Conservation (phyloP, 2,329 filamentous ascomycete species). For the Xylaria polymorpha region DNA sequence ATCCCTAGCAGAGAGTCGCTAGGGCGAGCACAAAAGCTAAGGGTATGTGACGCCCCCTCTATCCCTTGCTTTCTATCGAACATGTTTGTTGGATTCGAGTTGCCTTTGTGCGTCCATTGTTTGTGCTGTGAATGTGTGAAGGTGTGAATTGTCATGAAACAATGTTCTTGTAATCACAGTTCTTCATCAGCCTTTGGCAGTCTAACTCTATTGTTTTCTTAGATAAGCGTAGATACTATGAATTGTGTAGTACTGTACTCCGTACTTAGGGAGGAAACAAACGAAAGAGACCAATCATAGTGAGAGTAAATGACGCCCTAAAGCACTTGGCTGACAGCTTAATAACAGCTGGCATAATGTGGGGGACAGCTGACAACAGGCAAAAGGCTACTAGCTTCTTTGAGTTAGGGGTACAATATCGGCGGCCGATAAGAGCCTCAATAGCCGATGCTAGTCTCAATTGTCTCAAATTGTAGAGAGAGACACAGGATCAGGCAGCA, state of each 20-base stretch:
- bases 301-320: not conserved
- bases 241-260: too few relatives aligned
- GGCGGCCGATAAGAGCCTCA: slow-evolving; percentile 16
- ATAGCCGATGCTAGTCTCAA: slow-evolving; percentile 1
- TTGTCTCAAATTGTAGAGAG: not conserved
- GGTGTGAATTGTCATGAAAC: not conserved
- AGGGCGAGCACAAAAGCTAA: not conserved
- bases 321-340: not conserved
- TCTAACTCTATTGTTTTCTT: not conserved
- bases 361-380: not conserved
- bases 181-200: not conserved
- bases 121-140: not conserved
- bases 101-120: not conserved
- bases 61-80: not conserved
- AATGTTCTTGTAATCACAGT: not conserved
- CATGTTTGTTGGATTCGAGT: not conserved
- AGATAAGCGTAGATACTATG: not conserved
- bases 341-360: slow-evolving; percentile 14
- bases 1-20: not conserved
- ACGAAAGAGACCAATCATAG: not conserved
- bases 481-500: slow-evolving; percentile 37
- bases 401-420: not conserved
- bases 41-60: not conserved
- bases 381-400: not conserved
- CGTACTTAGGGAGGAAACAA: not conserved